Conservation (phyloP, 1,284 basidiomycete genomes). For the Irpex rosettiformis region DNA sequence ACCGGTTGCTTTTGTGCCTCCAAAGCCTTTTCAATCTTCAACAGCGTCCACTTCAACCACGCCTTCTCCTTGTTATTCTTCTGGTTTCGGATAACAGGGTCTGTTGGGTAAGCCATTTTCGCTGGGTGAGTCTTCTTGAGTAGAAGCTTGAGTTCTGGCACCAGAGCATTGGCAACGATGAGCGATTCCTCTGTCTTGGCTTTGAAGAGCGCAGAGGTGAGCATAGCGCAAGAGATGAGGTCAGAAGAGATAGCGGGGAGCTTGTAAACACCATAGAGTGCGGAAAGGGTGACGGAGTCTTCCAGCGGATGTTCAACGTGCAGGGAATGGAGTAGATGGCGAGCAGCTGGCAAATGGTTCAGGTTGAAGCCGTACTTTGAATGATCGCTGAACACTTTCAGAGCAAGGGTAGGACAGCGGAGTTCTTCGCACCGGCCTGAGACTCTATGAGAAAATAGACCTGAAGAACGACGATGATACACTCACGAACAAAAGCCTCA, state of each 20-base stretch:
- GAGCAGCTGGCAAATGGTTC: constrained; percentile 45
- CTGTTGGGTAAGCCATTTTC: constrained; percentile 25
- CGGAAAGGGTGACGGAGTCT: constrained; percentile 42
- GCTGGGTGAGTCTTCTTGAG: constrained; percentile 26
- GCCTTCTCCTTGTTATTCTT: constrained; percentile 22
- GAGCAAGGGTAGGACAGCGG: constrained; percentile 48
- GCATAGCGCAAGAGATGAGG: constrained; percentile 52
- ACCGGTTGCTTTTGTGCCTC: constrained; percentile 21
- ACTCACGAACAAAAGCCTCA: constrained; percentile 48
- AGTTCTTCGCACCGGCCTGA: constrained; percentile 56
- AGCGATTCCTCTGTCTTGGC: constrained; percentile 31
- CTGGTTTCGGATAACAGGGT: constrained; percentile 20
- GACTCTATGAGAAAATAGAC: constrained; percentile 16
- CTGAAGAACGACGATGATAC: background rate
- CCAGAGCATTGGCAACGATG: constrained; percentile 40
- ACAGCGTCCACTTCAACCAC: constrained; percentile 28
- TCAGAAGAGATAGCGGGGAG: constrained; percentile 52
- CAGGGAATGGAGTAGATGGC: constrained; percentile 41
- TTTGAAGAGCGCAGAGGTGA: constrained; percentile 50
- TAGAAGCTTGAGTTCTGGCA: constrained; percentile 37
- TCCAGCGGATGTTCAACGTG: constrained; percentile 43
- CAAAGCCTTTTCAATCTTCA: constrained; percentile 26
- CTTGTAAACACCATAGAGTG: constrained; percentile 49
- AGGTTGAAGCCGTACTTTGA: constrained; percentile 57
- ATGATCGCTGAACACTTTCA: constrained; percentile 58